Evolutionary conservation across 1,284 basidiomycete species (phyloP).

Genomic region (Meripilus lineatus): DNA sequence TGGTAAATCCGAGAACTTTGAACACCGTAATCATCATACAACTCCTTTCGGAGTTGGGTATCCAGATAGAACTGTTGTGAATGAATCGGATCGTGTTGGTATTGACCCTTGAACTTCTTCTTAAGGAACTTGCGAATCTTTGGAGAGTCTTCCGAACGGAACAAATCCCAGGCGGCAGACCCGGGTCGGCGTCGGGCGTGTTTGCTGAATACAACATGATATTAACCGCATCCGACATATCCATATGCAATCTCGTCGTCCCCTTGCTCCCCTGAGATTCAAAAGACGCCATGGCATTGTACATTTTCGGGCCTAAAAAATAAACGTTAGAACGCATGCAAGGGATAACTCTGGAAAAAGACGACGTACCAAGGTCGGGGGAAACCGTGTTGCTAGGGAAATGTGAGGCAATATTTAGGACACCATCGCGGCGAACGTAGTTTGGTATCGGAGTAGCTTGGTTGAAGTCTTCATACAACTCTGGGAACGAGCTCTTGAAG

Average conservation of each 20-base stretch:
- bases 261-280: constrained; percentile 66
- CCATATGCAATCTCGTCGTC: constrained; percentile 90
- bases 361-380: constrained; percentile 83
- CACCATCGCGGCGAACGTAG: constrained; percentile 85
- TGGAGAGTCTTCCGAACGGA: constrained; percentile 78
- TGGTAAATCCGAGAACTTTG: constrained; percentile 84
- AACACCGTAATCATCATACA: constrained; percentile 68
- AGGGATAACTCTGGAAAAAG: constrained; percentile 30
- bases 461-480: constrained; percentile 86
- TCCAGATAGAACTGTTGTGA: constrained; percentile 88
- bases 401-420: constrained; percentile 82
- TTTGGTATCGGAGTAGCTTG: constrained; percentile 81
- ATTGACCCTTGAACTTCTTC: constrained; percentile 47
- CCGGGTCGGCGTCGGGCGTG: constrained; percentile 63
- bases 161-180: constrained; percentile 91
- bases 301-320: constrained; percentile 70
- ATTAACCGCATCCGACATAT: constrained; percentile 94
- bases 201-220: constrained; percentile 78
- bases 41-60: constrained; percentile 56
- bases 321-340: constrained; percentile 18
- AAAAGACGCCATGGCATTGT: constrained; percentile 68
- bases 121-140: constrained; percentile 72
- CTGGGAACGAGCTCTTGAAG: constrained; percentile 80
- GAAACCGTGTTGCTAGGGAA: constrained; percentile 81
- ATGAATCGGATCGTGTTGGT: constrained; percentile 83